These are phyloP conservation scores for Berberis vulgaris DNA, from an alignment of 164 flowering plant species.

Conservation along the genomic window DNA sequence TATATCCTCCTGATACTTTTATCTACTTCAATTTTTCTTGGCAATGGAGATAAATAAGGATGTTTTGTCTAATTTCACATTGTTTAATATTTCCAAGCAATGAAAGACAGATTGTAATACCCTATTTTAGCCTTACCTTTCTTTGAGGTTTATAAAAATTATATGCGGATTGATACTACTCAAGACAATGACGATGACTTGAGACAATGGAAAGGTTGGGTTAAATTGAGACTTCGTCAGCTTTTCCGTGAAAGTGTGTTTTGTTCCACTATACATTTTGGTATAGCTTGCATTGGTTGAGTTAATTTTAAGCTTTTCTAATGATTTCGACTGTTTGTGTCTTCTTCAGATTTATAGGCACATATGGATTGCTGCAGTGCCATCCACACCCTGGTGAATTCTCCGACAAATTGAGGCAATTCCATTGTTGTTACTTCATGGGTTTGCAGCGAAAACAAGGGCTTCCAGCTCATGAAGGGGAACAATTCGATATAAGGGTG, in stretches of 20 bases:
- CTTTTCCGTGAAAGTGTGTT: conserved; percentile 62
- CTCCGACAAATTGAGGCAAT: conserved; percentile 42
- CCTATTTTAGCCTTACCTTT: conserved; percentile 73
- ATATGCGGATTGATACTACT: conserved; percentile 66
- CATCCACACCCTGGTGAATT: conserved; percentile 75
- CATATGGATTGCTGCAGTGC: conserved; percentile 60
- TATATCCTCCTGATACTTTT: neutral
- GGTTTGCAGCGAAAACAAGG: conserved; percentile 80
- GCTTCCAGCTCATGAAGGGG: conserved; percentile 45
- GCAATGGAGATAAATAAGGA: neutral
- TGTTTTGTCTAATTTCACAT: neutral
- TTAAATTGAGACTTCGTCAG: conserved; percentile 78
- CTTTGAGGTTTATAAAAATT: conserved; percentile 80
- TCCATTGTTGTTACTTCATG: conserved; percentile 69
- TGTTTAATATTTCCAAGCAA: conserved; percentile 36
- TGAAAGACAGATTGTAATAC: conserved; percentile 66
- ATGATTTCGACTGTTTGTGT: conserved; percentile 3
- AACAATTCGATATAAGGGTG: conserved; percentile 65
- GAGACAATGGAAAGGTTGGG: conserved; percentile 92
- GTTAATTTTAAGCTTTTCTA: neutral
- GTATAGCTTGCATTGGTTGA: neutral
- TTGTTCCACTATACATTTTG: neutral
- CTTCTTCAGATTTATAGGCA: conserved; percentile 64
- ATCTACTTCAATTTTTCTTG: neutral
- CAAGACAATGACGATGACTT: conserved; percentile 65